Conservation (phyloP, 2,329 filamentous ascomycete genomes). For the Bipolaris sorokiniana region DNA sequence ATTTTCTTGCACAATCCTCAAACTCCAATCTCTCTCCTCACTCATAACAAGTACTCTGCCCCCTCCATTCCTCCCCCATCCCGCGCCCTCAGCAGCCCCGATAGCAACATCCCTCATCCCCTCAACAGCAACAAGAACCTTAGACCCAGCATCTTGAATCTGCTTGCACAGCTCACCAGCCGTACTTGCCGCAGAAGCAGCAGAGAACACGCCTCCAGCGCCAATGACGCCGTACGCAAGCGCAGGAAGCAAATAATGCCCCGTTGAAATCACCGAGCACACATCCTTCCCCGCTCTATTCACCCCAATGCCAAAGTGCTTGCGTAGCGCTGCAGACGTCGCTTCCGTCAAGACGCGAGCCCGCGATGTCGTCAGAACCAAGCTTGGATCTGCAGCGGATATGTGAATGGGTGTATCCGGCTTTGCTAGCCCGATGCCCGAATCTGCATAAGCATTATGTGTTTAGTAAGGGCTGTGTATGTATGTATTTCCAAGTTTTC, state of each 20-base stretch:
- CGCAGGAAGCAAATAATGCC: conserved; percentile 61
- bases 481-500: no score
- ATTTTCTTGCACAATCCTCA: conserved; percentile 42
- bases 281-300: conserved; percentile 57
- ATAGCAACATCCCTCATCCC: conserved; percentile 57
- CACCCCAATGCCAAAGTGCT: conserved; percentile 59
- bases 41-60: conserved; percentile 60
- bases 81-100: conserved; percentile 58
- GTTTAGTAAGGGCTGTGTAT: not conserved
- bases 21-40: conserved; percentile 48
- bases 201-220: conserved; percentile 65
- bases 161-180: conserved; percentile 59
- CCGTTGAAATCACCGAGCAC: conserved; percentile 63
- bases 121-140: conserved; percentile 56
- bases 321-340: conserved; percentile 63
- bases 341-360: conserved; percentile 58
- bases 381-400: conserved; percentile 63
- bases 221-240: conserved; percentile 64
- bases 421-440: conserved; percentile 42
- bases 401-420: conserved; percentile 62
- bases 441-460: conserved; percentile 24
- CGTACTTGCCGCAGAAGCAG: conserved; percentile 59
- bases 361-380: conserved; percentile 60
- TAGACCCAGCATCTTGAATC: conserved; percentile 52
- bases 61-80: conserved; percentile 41